Percentiles rank a stretch among this genome's conserved stretches.
Conservation (phyloP, 768 basidiomycete species). For the Saitozyma podzolica region DNA sequence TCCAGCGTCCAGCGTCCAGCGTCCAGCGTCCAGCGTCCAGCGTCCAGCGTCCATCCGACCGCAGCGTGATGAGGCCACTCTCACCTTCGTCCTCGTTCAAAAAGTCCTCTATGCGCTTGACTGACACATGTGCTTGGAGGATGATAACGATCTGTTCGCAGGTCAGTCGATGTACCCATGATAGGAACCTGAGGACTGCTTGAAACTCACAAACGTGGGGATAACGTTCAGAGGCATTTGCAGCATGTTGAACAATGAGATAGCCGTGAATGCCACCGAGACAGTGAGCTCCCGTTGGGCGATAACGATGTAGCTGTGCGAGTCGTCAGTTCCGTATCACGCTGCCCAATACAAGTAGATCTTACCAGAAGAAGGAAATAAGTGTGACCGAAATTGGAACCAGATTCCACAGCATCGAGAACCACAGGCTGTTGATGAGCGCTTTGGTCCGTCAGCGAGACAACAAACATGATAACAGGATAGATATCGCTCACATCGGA, state of each 20-base stretch:
- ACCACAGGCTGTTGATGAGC: constrained; percentile 64
- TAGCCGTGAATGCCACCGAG: constrained; percentile 80
- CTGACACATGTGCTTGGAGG: constrained; percentile 66
- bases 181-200: not conserved
- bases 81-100: constrained; percentile 65
- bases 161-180: not conserved
- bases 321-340: constrained; percentile 56
- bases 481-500: constrained; percentile 59
- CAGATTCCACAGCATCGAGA: constrained; percentile 69
- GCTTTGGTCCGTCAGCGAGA: constrained; percentile 13
- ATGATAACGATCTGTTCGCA: constrained; percentile 60
- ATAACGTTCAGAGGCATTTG: constrained; percentile 70
- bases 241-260: constrained; percentile 83
- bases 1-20: too few species aligned
- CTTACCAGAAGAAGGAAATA: constrained; percentile 65
- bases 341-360: not conserved
- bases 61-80: constrained; percentile 8
- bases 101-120: constrained; percentile 68
- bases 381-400: constrained; percentile 80
- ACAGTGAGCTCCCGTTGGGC: constrained; percentile 72
- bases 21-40: too few species aligned
- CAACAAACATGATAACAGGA: not conserved
- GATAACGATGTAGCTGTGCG: constrained; percentile 74
- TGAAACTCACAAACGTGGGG: constrained; percentile 56
- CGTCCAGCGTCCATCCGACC: too few species aligned